Percentiles rank a stretch among this genome's conserved stretches.
phyloP scores from a whole-genome alignment of 208 protist genomes.

The Crithidia thermophila region DNA sequence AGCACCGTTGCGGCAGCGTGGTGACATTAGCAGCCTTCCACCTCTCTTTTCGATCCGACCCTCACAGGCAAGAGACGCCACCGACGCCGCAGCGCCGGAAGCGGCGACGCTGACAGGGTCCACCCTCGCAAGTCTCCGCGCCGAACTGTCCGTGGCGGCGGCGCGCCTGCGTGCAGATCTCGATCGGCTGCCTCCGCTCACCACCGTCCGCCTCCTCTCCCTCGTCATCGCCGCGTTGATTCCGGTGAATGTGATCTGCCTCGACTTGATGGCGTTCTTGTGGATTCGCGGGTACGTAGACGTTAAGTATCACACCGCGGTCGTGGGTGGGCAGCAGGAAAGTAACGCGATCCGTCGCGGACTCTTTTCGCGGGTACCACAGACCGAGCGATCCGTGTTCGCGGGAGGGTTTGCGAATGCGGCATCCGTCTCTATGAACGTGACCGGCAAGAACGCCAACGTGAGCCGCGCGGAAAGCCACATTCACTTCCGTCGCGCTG shows the following conservation, averaged over 20 bases:
- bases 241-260: conserved; percentile 26
- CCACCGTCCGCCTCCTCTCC: conserved; percentile 16
- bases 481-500: too few relatives aligned
- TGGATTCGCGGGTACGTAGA: conserved; percentile 24
- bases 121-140: background rate
- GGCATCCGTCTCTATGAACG: too few relatives aligned
- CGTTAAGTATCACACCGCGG: background rate
- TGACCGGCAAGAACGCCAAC: too few relatives aligned
- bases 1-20: too few relatives aligned
- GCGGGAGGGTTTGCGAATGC: too few relatives aligned
- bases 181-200: conserved; percentile 16
- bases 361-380: background rate
- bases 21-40: too few relatives aligned
- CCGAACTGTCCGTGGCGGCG: background rate
- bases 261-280: conserved; percentile 28
- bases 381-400: too few relatives aligned
- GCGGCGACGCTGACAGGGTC: too few relatives aligned
- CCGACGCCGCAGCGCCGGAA: too few relatives aligned
- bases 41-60: too few relatives aligned
- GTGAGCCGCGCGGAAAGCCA: too few relatives aligned
- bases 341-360: background rate
- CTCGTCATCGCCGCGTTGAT: conserved; percentile 32
- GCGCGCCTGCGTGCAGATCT: conserved; percentile 3
- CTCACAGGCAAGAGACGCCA: too few relatives aligned
- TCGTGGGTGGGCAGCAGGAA: background rate